Evolutionary conservation across 257 asterid species (phyloP), one percentile per base, ranked within the genome.

Genomic region (Solanum medicagineum): DNA sequence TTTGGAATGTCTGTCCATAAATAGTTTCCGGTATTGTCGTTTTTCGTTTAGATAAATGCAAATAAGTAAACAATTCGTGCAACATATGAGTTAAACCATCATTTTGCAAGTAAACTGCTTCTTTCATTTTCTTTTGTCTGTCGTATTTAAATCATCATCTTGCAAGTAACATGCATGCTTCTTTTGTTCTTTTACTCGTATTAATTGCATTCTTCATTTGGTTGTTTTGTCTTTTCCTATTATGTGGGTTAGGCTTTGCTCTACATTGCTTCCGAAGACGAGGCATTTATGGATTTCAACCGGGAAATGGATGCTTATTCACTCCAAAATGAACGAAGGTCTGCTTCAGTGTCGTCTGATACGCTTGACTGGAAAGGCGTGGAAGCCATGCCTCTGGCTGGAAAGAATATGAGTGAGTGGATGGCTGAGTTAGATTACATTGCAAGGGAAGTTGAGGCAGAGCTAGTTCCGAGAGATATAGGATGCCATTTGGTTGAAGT

Each of bases 391-490:
- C 98, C 93, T 69, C 88, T 96, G 90, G 91, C 89, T 60, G 98
- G 98, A 81, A 96, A 94, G 87, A 94, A 86, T 85, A 87, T 93
- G 71, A 88, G 87, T 17, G 95, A 88, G 87, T 96, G 99, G 99
- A 59, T 96, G 90, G 87, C 82, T 4, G 99, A 96, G 89, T 86
- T 96, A 65, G 98, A 94, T 84, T 86, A 84, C 83, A 92, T 96
- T 84, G 97, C 98, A 1, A 93, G 90, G 87, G 99, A 96, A 91
- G 98, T 94, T 63, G 95, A 94, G 89, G 98, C 95, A 1, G 99
- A 93, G 93, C 89, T 96, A 32, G 95, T 93, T 59, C 86, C 93
- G 42, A 91, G 97, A 87, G 98, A 96, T 32, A 93, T 96, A 57
- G 99, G 98, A 83, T 94, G 98, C 79, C 86, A 94, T 86, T 84